phyloP scores from a whole-genome alignment of 1,284 basidiomycete genomes.

The Dichomitus squalens region DNA sequence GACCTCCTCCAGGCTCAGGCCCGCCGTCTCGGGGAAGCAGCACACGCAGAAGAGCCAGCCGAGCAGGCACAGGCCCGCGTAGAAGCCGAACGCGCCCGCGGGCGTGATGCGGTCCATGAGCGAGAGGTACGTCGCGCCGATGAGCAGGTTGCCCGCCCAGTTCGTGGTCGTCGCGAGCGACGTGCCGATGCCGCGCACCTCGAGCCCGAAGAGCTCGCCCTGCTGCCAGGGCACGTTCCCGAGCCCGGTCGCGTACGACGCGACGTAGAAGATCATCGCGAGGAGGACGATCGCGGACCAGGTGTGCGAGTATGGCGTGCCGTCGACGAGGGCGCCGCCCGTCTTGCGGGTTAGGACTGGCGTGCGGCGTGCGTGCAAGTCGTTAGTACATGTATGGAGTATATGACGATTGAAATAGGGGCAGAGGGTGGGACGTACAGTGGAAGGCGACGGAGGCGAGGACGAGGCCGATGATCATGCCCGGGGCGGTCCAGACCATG shows the following conservation, averaged over 20 bases:
- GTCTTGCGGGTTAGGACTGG: slow-evolving; percentile 67
- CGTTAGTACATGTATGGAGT: no score
- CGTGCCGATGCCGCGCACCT: slow-evolving; percentile 83
- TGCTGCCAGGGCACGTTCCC: slow-evolving; percentile 89
- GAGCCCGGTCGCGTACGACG: slow-evolving; percentile 78
- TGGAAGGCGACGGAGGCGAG: slow-evolving; percentile 78
- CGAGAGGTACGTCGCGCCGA: slow-evolving; percentile 78
- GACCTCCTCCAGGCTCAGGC: slow-evolving; percentile 79
- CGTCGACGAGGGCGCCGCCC: slow-evolving; percentile 64
- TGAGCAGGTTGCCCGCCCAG: slow-evolving; percentile 81
- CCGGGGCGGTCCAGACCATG: slow-evolving; percentile 77
- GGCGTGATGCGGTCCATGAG: slow-evolving; percentile 79
- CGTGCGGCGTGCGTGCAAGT: no score
- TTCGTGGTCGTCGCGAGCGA: slow-evolving; percentile 81
- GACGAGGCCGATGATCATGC: slow-evolving; percentile 74
- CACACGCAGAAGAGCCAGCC: slow-evolving; percentile 71
- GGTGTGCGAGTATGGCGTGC: slow-evolving; percentile 60
- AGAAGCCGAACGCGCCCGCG: slow-evolving; percentile 80
- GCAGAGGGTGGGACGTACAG: slow-evolving; percentile 45
- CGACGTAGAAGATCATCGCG: slow-evolving; percentile 83
- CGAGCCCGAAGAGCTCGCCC: slow-evolving; percentile 79
- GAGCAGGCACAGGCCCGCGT: slow-evolving; percentile 72
- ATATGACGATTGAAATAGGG: background rate
- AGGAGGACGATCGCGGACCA: slow-evolving; percentile 75
- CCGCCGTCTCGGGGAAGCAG: slow-evolving; percentile 80